phyloP scores from a whole-genome alignment of 1,284 basidiomycete species.

The Cerioporus squamosus region DNA sequence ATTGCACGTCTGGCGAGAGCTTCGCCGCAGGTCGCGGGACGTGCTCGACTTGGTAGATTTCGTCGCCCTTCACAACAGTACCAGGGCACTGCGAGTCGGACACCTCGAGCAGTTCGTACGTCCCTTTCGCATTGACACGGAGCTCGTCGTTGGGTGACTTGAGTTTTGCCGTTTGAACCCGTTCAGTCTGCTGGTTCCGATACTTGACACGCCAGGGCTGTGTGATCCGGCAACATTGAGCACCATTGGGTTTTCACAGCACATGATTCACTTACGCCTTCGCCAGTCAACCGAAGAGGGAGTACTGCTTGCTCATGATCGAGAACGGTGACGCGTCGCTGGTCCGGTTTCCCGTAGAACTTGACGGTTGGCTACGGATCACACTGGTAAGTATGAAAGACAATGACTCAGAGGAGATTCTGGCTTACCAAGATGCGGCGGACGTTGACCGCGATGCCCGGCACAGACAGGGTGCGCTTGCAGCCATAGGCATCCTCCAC shows the following conservation, averaged over 20 bases:
- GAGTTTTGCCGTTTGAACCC: slow-evolving; percentile 51
- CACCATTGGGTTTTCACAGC: slow-evolving; percentile 5
- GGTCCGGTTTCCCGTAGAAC: slow-evolving; percentile 72
- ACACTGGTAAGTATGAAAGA: not conserved
- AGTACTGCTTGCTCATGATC: slow-evolving; percentile 77
- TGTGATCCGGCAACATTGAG: slow-evolving; percentile 1
- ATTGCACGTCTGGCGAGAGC: slow-evolving; percentile 59
- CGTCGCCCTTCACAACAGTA: slow-evolving; percentile 59
- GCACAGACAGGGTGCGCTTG: slow-evolving; percentile 75
- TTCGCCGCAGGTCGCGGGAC: slow-evolving; percentile 72
- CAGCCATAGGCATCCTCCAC: slow-evolving; percentile 92
- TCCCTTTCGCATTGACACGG: slow-evolving; percentile 69
- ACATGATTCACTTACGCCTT: slow-evolving; percentile 63
- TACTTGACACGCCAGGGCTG: slow-evolving; percentile 90
- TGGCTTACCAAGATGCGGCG: slow-evolving; percentile 72
- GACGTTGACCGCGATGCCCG: slow-evolving; percentile 89
- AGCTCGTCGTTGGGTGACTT: slow-evolving; percentile 75
- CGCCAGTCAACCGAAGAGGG: slow-evolving; percentile 85
- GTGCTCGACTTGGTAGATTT: slow-evolving; percentile 76
- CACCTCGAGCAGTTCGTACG: slow-evolving; percentile 78
- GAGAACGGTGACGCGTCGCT: slow-evolving; percentile 69
- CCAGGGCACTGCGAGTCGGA: slow-evolving; percentile 88
- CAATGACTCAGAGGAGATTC: slow-evolving; percentile 5
- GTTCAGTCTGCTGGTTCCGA: slow-evolving; percentile 53
- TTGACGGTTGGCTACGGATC: slow-evolving; percentile 76